phyloP scores from a whole-genome alignment of 2,329 filamentous ascomycete species.

The Neocucurbitaria cava region DNA sequence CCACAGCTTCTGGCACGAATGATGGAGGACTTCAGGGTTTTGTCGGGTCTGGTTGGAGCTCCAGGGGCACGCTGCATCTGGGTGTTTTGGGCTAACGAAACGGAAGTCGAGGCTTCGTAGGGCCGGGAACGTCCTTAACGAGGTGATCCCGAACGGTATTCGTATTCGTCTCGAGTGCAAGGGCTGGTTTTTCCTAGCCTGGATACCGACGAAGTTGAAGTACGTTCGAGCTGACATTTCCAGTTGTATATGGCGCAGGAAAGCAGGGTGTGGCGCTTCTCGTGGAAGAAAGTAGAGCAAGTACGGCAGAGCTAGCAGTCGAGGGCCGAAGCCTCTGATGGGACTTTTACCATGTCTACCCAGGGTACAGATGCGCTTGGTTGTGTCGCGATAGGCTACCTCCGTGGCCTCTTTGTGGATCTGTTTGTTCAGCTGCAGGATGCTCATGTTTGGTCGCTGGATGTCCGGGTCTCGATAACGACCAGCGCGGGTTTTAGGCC shows the following conservation, averaged over 20 bases:
- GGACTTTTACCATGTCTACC: too few species aligned
- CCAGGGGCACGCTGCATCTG: constrained; percentile 19
- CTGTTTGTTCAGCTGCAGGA: constrained; percentile 15
- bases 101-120: constrained; percentile 21
- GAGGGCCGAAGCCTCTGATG: too few species aligned
- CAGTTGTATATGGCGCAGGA: constrained; percentile 17
- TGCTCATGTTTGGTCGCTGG: constrained; percentile 11
- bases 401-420: constrained; percentile 5
- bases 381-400: constrained; percentile 2
- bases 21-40: too few species aligned
- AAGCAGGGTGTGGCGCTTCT: neutral
- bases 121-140: neutral
- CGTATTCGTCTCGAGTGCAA: too few species aligned
- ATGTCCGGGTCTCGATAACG: constrained; percentile 17
- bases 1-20: constrained; percentile 26
- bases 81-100: constrained; percentile 26
- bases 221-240: constrained; percentile 16
- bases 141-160: too few species aligned
- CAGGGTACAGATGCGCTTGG: constrained; percentile 11
- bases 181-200: too few species aligned
- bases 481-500: constrained; percentile 4
- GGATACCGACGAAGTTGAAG: constrained; percentile 14
- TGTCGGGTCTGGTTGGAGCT: too few species aligned
- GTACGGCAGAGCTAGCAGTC: too few species aligned
- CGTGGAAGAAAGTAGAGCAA: too few species aligned